Evolutionary conservation across 305 asterid species (phyloP), one percentile per base, ranked within the genome.

Genomic region (Fraxinus ornus): DNA sequence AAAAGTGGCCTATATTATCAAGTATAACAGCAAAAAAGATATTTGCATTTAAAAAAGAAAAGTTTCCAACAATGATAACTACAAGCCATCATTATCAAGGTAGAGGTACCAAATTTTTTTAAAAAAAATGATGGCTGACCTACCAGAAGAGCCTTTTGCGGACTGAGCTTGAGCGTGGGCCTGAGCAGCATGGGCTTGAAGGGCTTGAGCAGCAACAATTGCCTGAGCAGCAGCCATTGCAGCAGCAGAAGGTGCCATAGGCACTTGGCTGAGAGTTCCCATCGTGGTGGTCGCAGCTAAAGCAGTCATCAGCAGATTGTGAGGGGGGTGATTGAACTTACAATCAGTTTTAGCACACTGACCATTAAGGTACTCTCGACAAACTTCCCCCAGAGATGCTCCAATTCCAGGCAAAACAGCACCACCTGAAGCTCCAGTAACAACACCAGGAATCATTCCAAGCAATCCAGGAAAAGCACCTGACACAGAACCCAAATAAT

Each of bases 141-240:
- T 90, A 95, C 99, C 92, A 78, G 94, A 83, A 26, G 92, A 84
- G 62, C 87, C 93, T 86, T 91, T 94, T 82, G 84, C 47, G 75
- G 93, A 88, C 80, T 89, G 92, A 47, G 92, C 92, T 88, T 93
- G 91, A 41, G 89, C 89, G 15, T 93, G 98, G 62, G 98, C 97
- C 79, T 89, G 92, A 70, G 96, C 95, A 85, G 97, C 97, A 90
- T 95, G 99, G 47, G 99, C 99, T 88, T 96, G 98, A 89, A 96
- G 97, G 62, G 97, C 94, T 87, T 93, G 98, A 76, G 99, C 99
- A 85, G 99, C 97, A 89, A 96, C 98, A 91, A 96, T 96, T 76
- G 99, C 99, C 90, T 93, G 98, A 80, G 99, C 99, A 87, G 99
- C 99, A 81, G 99, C 99, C 99, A 96, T 96, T 66, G 99, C 99